Base-by-base conservation (phyloP, 106 monocot species). In the Dactylorhiza incarnata region DNA sequence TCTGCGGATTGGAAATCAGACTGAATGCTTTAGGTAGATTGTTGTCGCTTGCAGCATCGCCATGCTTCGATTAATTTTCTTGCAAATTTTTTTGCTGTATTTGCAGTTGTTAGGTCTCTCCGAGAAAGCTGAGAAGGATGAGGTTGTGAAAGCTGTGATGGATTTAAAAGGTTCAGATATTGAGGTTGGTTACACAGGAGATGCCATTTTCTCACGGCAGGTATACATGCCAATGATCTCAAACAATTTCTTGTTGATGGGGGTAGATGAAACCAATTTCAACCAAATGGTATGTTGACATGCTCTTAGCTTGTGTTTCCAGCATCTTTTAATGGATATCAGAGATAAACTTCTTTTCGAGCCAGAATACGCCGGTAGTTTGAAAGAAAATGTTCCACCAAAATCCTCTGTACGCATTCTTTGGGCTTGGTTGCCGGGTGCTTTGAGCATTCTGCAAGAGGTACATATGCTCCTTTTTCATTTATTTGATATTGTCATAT, bases 321-420 rank as follows among this genome's bases (percentile, higher is more conserved):
- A 99, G 97, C 84, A 87, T 68, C 85, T 99, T 68, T 84, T 99
- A 78, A 89, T 94, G 91, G 94, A 99, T 86, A 84, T 94, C 44
- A 89, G 97, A 76, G 97, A 99, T 79, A 94, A 99, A 47, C 89
- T 99, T 85, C 91, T 99, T 48, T 97, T 99, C 77, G 97, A 99
- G 75, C 87, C 85, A 69, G 93, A 91, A 29, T 99, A 91, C 81
- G 86, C 94, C 83, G 97, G 97, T 22, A 86, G 86, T 85, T 56
- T 84, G 62, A 99, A 82, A 62, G 91, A 89, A 75, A 94, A 88
- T n/a, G 76, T 94, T 71, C 84, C 83, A 29, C 97, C 97, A 83
- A 94, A 79, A 75, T 84, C 87, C 71, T 87, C 87, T 58, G 77
- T 99, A 73, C 73, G 55, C 54, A 83, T 97, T 77, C 91, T 94